Evolutionary conservation across 2,329 filamentous ascomycete species (phyloP), one percentile per base, ranked within the genome.

Genomic region (Beauveria sp.): DNA sequence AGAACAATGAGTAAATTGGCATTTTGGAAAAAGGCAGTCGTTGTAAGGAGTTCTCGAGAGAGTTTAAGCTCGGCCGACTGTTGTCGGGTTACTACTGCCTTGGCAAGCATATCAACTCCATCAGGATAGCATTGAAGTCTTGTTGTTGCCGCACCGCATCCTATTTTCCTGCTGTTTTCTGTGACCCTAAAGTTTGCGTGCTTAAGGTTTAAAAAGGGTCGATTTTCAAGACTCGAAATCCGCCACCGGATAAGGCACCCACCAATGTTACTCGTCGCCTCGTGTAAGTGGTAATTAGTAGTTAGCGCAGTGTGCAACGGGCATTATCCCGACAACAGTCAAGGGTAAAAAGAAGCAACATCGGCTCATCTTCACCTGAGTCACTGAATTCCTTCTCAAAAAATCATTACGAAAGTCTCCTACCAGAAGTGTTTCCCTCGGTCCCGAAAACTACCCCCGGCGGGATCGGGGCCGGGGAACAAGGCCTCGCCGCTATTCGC

Each of bases 191-290:
- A 24, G 22, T 14, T 24, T 24, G 6, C 8, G 38, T n/a, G 6
- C 14, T 24, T 47, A 16, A 12, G 45, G 20, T 24, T 47, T 5
- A 24, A 28, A n/a, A 46, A 18, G 10, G n/a, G 20, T 8, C 14
- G 28, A 12, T n/a, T 34, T 28, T 34, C 4, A 38, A 20, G 50
- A 26, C 3, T 24, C 2, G 8, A 34, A 49, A 28, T 2, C 50
- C 55, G 45, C 55, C 55, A 58, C 55, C 45, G 30, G 45, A 34
- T 50, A 58, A n/a, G 22, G 30, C 30, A 58, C 43, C 55, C 55
- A 30, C 45, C 45, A 42, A 40, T 58, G 14, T 22, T 5, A 18
- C 28, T 49, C 43, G 12, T 45, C 22, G 16, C 24, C 38, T 18
- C 30, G 51, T 54, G 38, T 43, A 54, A 54, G 38, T 28, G 16